Conservation (phyloP, 257 asterid genomes). For the Solanum bulbocastanum region DNA sequence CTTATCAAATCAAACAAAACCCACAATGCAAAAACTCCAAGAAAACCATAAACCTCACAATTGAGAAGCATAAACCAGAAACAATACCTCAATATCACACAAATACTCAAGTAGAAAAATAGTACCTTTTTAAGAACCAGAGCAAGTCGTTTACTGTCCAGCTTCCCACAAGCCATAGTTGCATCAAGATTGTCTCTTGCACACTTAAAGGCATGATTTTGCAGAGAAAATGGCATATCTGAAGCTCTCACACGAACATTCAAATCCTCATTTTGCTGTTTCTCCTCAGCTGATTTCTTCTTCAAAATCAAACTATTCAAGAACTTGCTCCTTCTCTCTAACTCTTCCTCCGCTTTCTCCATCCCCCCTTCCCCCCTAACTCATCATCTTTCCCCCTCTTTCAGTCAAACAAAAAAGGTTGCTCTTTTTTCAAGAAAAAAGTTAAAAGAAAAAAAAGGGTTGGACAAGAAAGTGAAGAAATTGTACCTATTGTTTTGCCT, state of each 20-base stretch:
- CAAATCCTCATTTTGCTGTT: slow-evolving; percentile 23
- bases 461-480: not conserved
- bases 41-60: not conserved
- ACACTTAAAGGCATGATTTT: slow-evolving; percentile 57
- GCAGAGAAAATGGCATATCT: slow-evolving; percentile 63
- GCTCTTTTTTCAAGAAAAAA: not conserved
- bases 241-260: slow-evolving; percentile 67
- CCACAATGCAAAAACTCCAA: not conserved
- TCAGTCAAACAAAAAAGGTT: not conserved
- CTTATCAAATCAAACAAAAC: not conserved
- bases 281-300: slow-evolving; percentile 39
- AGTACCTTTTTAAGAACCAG: slow-evolving; percentile 72
- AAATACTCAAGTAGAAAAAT: not conserved
- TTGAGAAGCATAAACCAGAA: not conserved
- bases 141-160: slow-evolving; percentile 75
- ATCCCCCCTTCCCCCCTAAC: slow-evolving; percentile 3
- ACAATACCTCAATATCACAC: not conserved
- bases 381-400: slow-evolving; percentile 1
- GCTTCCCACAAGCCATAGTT: slow-evolving; percentile 52
- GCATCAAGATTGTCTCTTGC: slow-evolving; percentile 41
- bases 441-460: not conserved
- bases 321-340: slow-evolving; percentile 88
- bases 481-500: not conserved
- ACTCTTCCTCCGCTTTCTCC: slow-evolving; percentile 80
- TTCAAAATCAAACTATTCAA: slow-evolving; percentile 63